Conservation (phyloP, 2,329 filamentous ascomycete species). For the Fragosphaeria purpurea region DNA sequence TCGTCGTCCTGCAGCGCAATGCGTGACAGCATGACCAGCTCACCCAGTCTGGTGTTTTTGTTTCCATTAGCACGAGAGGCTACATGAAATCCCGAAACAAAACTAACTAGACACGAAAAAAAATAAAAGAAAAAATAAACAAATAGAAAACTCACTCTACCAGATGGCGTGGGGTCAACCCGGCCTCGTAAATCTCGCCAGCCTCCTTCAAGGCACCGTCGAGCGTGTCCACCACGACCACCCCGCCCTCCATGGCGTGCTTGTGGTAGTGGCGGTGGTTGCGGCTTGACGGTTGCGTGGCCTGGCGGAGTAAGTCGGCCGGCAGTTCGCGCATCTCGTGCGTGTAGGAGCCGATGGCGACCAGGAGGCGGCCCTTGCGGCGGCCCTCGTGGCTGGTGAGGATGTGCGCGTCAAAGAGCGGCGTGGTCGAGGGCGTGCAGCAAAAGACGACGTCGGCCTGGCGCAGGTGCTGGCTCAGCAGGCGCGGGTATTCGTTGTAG, state of each 20-base stretch:
- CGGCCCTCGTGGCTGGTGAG: slow-evolving; percentile 63
- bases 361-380: slow-evolving; percentile 60
- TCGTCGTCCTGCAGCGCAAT: slow-evolving; percentile 30
- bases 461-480: slow-evolving; percentile 61
- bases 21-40: slow-evolving; percentile 56
- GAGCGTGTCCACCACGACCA: slow-evolving; percentile 64
- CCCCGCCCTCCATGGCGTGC: slow-evolving; percentile 53
- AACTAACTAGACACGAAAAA: not conserved
- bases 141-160: slow-evolving; percentile 52
- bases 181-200: slow-evolving; percentile 75
- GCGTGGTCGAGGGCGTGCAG: slow-evolving; percentile 66
- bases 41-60: slow-evolving; percentile 49
- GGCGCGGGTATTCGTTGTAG: slow-evolving; percentile 56
- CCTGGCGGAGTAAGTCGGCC: slow-evolving; percentile 60
- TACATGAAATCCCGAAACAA: not conserved
- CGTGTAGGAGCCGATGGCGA: slow-evolving; percentile 61
- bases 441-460: slow-evolving; percentile 77
- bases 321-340: slow-evolving; percentile 76
- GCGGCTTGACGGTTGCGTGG: slow-evolving; percentile 32
- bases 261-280: slow-evolving; percentile 53
- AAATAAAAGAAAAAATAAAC: not conserved
- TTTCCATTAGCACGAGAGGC: too few species aligned
- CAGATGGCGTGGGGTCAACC: slow-evolving; percentile 61
- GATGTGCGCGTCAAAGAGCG: slow-evolving; percentile 64
- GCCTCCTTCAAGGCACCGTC: slow-evolving; percentile 73